Evolutionary conservation across 2,329 filamentous ascomycete species (phyloP), one percentile per base, ranked within the genome.

Genomic region (Lachnum nothofagi): DNA sequence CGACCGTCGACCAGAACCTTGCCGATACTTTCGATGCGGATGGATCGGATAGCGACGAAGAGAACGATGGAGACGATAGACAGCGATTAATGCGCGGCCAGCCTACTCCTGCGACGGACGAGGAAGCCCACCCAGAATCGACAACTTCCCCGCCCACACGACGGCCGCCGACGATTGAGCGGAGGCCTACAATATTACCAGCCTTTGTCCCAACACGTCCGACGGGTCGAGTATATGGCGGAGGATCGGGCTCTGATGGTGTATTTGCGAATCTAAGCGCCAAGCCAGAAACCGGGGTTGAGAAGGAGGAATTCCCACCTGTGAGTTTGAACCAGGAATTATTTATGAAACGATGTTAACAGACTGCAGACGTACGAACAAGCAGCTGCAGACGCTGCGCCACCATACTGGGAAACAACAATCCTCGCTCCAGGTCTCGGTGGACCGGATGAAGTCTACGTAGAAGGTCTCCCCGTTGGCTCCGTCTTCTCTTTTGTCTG

Each of bases 321-420:
- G 91, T 95, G 82, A 58, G 88, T 81, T 19, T 12, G n/a, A 22
- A 17, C 16, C 12, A 12, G 23, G 42, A 44, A 35, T 53, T 24
- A 50, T 41, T 12, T 44, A 20, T 37, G 5, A 12, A 25, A n/a
- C 23, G 12, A 39, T 42, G 33, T 27, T 56, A 22, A 62, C 19
- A 24, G 9, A 35, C 38, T 52, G 14, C 61, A 96, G 88, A 91
- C 91, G 29, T 98, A 98, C 68, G 93, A 98, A 76, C 91, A 97
- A 80, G 93, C 93, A 14, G 93, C 93, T 3, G 91, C 91, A 35
- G 93, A 98, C 68, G 86, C 90, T 20, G 93, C 93, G 41, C 93
- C 93, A 1, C 93, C 93, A 0, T 98, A 98, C 70, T 98, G 93
- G 93, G 93, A 98, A 73, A 98, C 93, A 5, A 97, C 93, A 0